A percentile compares a stretch with the other conserved stretches of the same genome.
Evolutionary conservation across 768 basidiomycete genomes (phyloP).

Genomic region (Mycena sanguinolenta): DNA sequence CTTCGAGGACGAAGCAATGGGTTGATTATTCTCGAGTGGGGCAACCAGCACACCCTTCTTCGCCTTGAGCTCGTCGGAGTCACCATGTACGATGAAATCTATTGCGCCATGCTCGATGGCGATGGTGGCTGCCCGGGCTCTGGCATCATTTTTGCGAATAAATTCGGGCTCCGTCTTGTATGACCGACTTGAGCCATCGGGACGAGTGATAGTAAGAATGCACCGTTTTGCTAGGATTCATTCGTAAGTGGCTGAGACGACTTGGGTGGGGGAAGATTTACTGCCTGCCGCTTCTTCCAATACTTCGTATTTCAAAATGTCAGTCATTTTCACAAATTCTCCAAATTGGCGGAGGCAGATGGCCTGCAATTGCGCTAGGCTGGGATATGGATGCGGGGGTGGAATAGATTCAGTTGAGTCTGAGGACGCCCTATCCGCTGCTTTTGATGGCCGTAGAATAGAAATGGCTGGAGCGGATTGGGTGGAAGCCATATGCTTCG

Average conservation of each 20-base stretch:
- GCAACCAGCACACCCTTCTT: slow-evolving; percentile 52
- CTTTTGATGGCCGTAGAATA: too few relatives aligned
- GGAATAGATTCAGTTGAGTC: too few relatives aligned
- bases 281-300: slow-evolving; percentile 56
- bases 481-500: too few relatives aligned
- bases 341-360: slow-evolving; percentile 59
- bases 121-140: slow-evolving; percentile 61
- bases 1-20: slow-evolving; percentile 19
- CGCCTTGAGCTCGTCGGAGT: slow-evolving; percentile 50
- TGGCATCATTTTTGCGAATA: slow-evolving; percentile 65
- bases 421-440: background rate
- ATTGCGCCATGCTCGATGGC: slow-evolving; percentile 74
- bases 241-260: slow-evolving; percentile 1
- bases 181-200: slow-evolving; percentile 62
- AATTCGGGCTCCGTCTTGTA: slow-evolving; percentile 66
- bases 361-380: slow-evolving; percentile 52
- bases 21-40: slow-evolving; percentile 42
- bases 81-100: slow-evolving; percentile 66
- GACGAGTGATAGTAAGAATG: slow-evolving; percentile 71
- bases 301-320: slow-evolving; percentile 63
- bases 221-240: slow-evolving; percentile 65
- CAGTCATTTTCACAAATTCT: slow-evolving; percentile 48
- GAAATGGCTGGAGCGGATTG: too few relatives aligned
- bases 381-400: too few relatives aligned
- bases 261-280: slow-evolving; percentile 37